phyloP scores from a whole-genome alignment of 805 yeast genomes.

The Yamadazyma phyllophila region DNA sequence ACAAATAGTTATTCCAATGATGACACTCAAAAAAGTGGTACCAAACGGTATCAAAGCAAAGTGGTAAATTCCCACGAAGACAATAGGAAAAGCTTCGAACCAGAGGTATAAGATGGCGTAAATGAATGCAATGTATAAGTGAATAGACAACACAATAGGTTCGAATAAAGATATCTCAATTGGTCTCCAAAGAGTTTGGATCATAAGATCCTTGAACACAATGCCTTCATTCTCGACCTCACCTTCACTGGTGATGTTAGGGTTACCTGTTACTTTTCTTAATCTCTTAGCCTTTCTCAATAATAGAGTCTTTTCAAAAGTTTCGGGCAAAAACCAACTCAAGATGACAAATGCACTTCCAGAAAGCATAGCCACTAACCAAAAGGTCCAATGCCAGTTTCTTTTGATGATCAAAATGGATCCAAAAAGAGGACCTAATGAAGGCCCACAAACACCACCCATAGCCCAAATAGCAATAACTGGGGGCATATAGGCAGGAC shows the following conservation, averaged over 20 bases:
- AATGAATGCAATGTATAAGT: conserved; percentile 49
- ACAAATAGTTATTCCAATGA: conserved; percentile 49
- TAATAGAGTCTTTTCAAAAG: conserved; percentile 44
- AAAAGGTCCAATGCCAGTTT: conserved; percentile 41
- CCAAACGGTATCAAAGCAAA: conserved; percentile 51
- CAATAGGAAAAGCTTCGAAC: conserved; percentile 54
- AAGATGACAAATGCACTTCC: conserved; percentile 21
- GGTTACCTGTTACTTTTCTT: conserved; percentile 48
- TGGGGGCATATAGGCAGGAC: conserved; percentile 41
- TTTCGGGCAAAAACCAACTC: conserved; percentile 47
- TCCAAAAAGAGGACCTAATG: conserved; percentile 56
- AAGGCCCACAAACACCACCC: conserved; percentile 55
- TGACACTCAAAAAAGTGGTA: conserved; percentile 41
- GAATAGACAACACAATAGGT: conserved; percentile 55
- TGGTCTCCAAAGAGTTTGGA: conserved; percentile 37
- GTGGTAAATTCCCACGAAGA: conserved; percentile 42
- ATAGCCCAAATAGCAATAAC: conserved; percentile 52
- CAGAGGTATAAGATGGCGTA: conserved; percentile 56
- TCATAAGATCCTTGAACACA: conserved; percentile 18
- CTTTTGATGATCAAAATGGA: conserved; percentile 40
- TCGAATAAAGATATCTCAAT: conserved; percentile 46
- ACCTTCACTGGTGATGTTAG: conserved; percentile 41
- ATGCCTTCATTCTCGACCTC: conserved; percentile 27
- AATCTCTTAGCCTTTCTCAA: conserved; percentile 48
- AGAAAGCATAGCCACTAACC: conserved; percentile 42